phyloP scores from a whole-genome alignment of 495 filamentous ascomycete species.

The Trichocladium antarcticum region DNA sequence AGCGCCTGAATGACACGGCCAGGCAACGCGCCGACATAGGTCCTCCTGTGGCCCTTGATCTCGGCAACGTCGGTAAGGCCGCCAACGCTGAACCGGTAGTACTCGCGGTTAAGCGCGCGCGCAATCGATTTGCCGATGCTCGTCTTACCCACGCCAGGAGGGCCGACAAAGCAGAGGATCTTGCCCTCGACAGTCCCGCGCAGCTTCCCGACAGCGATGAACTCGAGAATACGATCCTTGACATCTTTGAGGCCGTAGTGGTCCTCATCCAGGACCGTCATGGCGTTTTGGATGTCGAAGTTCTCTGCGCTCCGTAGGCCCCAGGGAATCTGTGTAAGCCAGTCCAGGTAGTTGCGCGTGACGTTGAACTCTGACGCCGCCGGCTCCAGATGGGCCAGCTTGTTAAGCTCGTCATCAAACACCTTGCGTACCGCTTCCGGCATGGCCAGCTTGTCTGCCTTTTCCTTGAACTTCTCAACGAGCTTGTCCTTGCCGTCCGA shows the following conservation, averaged over 20 bases:
- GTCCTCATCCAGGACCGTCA: constrained; percentile 86
- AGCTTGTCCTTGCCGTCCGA: constrained; percentile 97
- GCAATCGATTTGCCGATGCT: constrained; percentile 98
- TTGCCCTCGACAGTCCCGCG: constrained; percentile 97
- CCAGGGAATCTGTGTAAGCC: constrained; percentile 98
- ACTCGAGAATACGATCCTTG: constrained; percentile 97
- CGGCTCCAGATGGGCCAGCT: constrained; percentile 85
- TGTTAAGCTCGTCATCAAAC: constrained; percentile 96
- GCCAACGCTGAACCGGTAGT: constrained; percentile 96
- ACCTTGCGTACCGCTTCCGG: constrained; percentile 92
- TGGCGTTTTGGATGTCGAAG: constrained; percentile 85
- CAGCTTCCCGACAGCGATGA: constrained; percentile 96
- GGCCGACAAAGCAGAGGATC: constrained; percentile 95
- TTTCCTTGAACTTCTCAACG: constrained; percentile 93
- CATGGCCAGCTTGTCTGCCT: constrained; percentile 89
- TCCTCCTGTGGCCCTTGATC: constrained; percentile 95
- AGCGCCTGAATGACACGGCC: constrained; percentile 95
- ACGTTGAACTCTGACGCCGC: constrained; percentile 98
- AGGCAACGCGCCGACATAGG: constrained; percentile 92
- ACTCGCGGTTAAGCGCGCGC: constrained; percentile 83
- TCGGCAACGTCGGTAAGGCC: constrained; percentile 97
- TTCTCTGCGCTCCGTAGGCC: constrained; percentile 93
- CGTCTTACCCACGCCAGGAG: constrained; percentile 92
- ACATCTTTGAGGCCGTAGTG: constrained; percentile 97
- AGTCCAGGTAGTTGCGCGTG: constrained; percentile 97